Conservation (phyloP, 169 alveolate species). For the Babesia bovis region DNA sequence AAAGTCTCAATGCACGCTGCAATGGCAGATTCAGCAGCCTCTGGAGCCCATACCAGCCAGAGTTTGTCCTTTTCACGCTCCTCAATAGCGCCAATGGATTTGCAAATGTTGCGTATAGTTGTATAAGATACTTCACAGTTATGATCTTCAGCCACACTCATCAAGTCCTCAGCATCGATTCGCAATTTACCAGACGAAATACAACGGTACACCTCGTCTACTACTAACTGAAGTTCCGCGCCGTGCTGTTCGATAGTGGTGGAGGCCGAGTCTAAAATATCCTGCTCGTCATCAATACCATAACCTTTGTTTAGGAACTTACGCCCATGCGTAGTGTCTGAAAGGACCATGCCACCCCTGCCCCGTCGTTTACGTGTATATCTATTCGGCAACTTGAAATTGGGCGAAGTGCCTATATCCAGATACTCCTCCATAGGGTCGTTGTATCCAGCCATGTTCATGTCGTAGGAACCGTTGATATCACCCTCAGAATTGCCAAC, state of each 20-base stretch:
- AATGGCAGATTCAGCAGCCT: slow-evolving; percentile 1
- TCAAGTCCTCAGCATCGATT: slow-evolving; percentile 18
- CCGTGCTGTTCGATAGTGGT: neutral
- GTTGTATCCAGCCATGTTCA: neutral
- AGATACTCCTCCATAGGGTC: slow-evolving; percentile 5
- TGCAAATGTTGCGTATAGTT: slow-evolving; percentile 1
- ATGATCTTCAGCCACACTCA: neutral
- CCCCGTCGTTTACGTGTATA: neutral
- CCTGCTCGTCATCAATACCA: neutral
- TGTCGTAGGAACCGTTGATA: slow-evolving; percentile 3
- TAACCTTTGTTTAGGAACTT: neutral
- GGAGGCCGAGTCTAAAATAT: neutral
- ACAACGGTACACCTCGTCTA: neutral
- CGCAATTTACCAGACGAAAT: slow-evolving; percentile 8
- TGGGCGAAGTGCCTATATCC: slow-evolving; percentile 10
- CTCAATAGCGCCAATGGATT: slow-evolving; percentile 24
- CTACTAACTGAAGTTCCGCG: neutral
- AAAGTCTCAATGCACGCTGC: neutral
- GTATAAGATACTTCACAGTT: slow-evolving; percentile 22
- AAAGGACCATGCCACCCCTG: neutral
- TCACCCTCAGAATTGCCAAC: neutral
- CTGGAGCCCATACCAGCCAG: slow-evolving; percentile 25
- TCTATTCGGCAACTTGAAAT: neutral
- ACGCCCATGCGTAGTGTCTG: neutral
- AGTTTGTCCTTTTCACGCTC: neutral